Base-by-base conservation (phyloP, 106 monocot genomes). In the Narthecium ossifragum region DNA sequence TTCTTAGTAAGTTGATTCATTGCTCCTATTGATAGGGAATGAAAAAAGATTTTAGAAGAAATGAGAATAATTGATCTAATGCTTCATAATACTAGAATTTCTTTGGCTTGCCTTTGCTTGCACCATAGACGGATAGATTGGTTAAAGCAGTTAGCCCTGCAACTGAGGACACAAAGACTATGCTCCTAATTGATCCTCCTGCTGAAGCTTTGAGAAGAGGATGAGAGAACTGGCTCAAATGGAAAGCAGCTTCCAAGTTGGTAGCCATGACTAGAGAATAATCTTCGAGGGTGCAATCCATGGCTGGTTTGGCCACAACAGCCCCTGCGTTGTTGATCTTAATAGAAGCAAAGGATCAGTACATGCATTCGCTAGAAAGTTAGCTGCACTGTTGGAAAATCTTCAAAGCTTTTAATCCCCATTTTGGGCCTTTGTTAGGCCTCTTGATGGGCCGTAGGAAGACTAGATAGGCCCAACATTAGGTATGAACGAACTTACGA, bases 181-280 rank as follows among this genome's bases (percentile, higher is more conserved):
- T 31, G 50, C 34, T 65, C n/a, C n/a, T n/a, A n/a, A n/a, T n/a
- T n/a, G n/a, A n/a, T 6, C 70, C 76, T 26, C 14, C 20, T 29
- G 62, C 64, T 4, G 70, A 64, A 23, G 60, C 77, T 43, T 53
- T 65, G 15, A 77, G 53, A 24, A 77, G 65, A 15, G 70, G 70
- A 46, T 71, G 52, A 24, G 70, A 64, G 21, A 77, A 65, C 32
- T 71, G 71, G 65, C 71, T 66, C 17, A 77, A 20, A 61, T 77
- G 77, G 65, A 77, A 66, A 14, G 50, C 58, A 1, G 77, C 66
- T 43, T 77, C 77, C 5, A 71, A 48, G 55, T 77, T 77, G 33
- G 64, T 65, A 10, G 66, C 34, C 71, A 77, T 66, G 3, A 45
- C 0, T 2, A 30, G 21, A 0, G 46, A 51, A 22, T 36, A 57